phyloP scores from a whole-genome alignment of 2,329 filamentous ascomycete genomes.

The Cercospora zeae-maydis region DNA sequence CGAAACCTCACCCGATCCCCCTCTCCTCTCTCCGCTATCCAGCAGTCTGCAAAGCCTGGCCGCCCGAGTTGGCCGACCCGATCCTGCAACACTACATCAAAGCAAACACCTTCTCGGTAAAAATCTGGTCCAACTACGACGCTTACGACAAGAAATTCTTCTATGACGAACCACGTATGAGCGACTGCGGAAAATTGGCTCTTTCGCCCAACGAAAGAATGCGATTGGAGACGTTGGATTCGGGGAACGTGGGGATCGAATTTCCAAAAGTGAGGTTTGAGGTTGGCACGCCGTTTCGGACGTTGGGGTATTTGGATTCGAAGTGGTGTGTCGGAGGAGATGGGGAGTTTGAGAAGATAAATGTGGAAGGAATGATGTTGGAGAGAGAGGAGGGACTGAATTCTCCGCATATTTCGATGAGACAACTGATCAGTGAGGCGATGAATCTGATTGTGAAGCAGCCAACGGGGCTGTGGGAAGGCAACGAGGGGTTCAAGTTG shows the following conservation, averaged over 20 bases:
- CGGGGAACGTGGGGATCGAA: not conserved
- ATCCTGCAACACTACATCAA: conserved; percentile 14
- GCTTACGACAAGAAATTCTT: conserved; percentile 3
- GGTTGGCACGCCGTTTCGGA: conserved; percentile 21
- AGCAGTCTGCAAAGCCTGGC: not conserved
- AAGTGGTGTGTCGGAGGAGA: not conserved
- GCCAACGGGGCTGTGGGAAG: not conserved
- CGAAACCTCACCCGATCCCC: not conserved
- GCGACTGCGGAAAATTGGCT: conserved; percentile 11
- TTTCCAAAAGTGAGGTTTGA: conserved; percentile 11
- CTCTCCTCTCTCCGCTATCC: conserved; percentile 9
- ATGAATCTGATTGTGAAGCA: not conserved
- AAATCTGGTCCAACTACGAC: conserved; percentile 26
- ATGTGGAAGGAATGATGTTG: not conserved
- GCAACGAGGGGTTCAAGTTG: conserved; percentile 11
- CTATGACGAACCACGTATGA: conserved; percentile 2
- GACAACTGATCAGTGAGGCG: not conserved
- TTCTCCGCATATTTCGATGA: not conserved
- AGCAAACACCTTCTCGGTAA: conserved; percentile 12
- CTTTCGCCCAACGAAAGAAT: conserved; percentile 11
- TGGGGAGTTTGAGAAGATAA: not conserved
- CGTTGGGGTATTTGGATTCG: not conserved
- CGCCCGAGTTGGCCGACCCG: conserved; percentile 7
- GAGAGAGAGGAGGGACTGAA: not conserved
- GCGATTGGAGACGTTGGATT: conserved; percentile 5